phyloP scores from a whole-genome alignment of 805 yeast species.

The Pichia phayaonensis region DNA sequence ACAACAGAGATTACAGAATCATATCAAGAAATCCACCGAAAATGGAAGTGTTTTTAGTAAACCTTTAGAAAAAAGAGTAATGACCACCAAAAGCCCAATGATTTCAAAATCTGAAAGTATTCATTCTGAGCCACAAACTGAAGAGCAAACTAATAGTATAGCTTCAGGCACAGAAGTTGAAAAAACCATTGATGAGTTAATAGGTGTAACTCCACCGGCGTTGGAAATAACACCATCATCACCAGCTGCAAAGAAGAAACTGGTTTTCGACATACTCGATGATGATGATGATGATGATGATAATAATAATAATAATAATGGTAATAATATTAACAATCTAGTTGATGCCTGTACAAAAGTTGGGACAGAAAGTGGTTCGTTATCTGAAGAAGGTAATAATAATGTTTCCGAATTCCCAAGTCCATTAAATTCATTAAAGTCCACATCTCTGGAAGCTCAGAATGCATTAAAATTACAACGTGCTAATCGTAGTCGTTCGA shows the following conservation, averaged over 20 bases:
- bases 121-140: constrained; percentile 3
- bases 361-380: not conserved
- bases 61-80: constrained; percentile 20
- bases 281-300: not conserved
- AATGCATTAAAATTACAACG: constrained; percentile 11
- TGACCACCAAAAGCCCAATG: constrained; percentile 4
- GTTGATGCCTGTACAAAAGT: not conserved
- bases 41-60: constrained; percentile 26
- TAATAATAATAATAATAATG: not conserved
- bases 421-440: constrained; percentile 26
- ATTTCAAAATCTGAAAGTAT: not conserved
- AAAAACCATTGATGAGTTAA: not conserved
- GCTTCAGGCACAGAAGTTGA: not conserved
- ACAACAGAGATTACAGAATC: constrained; percentile 30
- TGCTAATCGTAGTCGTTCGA: constrained; percentile 22
- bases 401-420: constrained; percentile 16
- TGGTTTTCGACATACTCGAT: not conserved
- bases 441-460: constrained; percentile 16
- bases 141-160: not conserved
- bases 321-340: not conserved
- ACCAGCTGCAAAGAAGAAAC: not conserved
- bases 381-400: not conserved
- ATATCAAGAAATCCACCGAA: constrained; percentile 25
- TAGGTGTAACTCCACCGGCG: not conserved
- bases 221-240: not conserved